Conservation (phyloP, 2,329 filamentous ascomycete species). For the Atkinsonella texensis region DNA sequence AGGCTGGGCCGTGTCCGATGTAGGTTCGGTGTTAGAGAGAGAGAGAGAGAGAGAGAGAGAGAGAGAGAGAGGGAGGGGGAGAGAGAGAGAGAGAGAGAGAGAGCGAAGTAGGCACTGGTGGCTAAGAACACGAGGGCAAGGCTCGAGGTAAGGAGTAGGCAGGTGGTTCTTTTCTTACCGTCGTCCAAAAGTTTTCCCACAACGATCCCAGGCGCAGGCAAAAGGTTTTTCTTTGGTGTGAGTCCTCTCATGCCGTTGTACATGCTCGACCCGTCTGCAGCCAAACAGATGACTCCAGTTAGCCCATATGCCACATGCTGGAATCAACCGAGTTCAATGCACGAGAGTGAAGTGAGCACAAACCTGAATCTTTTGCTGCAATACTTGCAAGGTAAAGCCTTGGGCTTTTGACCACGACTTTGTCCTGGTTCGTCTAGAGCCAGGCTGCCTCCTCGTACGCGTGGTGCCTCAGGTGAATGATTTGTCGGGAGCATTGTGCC, state of each 20-base stretch:
- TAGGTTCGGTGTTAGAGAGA: neutral
- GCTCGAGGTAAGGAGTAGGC: neutral
- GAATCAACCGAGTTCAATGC: too few species aligned
- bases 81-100: too few species aligned
- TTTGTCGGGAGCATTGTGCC: conserved; percentile 40
- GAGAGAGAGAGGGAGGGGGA: too few species aligned
- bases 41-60: too few species aligned
- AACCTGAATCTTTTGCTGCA: conserved; percentile 52
- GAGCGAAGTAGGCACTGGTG: conserved; percentile 3
- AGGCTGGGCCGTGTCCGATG: neutral
- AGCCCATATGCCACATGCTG: neutral
- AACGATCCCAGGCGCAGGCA: conserved; percentile 45
- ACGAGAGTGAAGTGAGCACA: conserved; percentile 16
- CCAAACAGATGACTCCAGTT: neutral
- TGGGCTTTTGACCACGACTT: conserved; percentile 45
- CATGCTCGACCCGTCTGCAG: conserved; percentile 48
- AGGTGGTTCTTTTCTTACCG: conserved; percentile 32
- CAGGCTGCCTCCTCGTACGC: conserved; percentile 16
- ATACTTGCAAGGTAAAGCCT: conserved; percentile 50
- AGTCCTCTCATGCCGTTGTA: conserved; percentile 51
- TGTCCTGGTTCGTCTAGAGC: conserved; percentile 34
- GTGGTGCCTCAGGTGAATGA: conserved; percentile 38
- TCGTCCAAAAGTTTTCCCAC: conserved; percentile 51
- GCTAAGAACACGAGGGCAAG: neutral
- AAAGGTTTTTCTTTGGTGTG: conserved; percentile 57